A percentile compares a stretch with the other conserved stretches of the same genome.
These are phyloP conservation scores for Moringa oleifera DNA, from an alignment of 345 rosid genomes.

Conservation along the genomic window DNA sequence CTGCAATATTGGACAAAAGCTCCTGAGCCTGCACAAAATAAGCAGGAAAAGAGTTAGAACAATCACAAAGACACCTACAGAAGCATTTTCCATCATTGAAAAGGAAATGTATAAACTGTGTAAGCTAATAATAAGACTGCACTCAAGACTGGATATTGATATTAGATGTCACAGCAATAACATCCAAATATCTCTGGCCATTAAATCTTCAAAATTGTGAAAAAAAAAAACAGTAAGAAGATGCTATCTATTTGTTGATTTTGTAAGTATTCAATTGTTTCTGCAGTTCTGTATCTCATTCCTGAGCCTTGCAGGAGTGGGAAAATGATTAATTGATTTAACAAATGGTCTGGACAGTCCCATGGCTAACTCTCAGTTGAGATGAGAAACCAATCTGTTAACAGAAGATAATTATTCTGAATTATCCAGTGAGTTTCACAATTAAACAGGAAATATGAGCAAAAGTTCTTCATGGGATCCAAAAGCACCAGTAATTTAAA, in stretches of 20 bases:
- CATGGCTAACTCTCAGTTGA: not conserved
- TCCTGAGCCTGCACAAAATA: conserved; percentile 54
- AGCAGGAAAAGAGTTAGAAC: not conserved
- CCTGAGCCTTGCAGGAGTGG: not conserved
- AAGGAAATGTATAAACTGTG: conserved; percentile 1
- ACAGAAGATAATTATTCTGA: not conserved
- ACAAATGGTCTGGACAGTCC: no score
- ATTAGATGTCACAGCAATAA: not conserved
- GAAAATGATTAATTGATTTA: not conserved
- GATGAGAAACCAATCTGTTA: not conserved
- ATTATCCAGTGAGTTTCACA: not conserved
- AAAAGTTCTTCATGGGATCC: not conserved
- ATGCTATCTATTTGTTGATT: no score
- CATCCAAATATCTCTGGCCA: not conserved
- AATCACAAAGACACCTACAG: conserved; percentile 8
- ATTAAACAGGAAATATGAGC: not conserved
- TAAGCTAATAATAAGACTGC: not conserved
- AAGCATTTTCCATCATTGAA: conserved; percentile 2
- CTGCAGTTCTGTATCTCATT: not conserved
- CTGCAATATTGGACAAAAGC: conserved; percentile 53
- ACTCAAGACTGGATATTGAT: not conserved
- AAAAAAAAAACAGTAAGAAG: no score
- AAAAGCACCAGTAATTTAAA: not conserved
- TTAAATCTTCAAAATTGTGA: not conserved
- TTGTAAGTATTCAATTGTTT: not conserved